Evolutionary conservation across 2,329 filamentous ascomycete species (phyloP).

Genomic region (Blastomyces silverae): DNA sequence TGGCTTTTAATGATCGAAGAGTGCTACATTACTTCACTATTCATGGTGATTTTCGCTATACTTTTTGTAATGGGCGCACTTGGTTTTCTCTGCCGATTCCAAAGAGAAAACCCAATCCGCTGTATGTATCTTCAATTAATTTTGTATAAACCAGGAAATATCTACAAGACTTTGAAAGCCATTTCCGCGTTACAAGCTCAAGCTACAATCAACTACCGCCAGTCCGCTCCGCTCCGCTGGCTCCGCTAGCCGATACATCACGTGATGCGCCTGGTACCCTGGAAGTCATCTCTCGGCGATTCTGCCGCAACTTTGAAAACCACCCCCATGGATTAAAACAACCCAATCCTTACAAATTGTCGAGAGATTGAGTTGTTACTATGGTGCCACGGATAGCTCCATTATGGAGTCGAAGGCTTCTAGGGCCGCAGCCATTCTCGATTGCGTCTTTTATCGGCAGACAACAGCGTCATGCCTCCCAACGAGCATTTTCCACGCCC

Average conservation of each 20-base stretch:
- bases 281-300: background rate
- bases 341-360: background rate
- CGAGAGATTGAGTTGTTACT: conserved; percentile 8
- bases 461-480: conserved; percentile 24
- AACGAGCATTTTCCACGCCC: conserved; percentile 33
- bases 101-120: too few species aligned
- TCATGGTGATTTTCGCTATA: too few species aligned
- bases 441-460: conserved; percentile 15
- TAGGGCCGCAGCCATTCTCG: conserved; percentile 19
- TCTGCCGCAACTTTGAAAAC: background rate
- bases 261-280: background rate
- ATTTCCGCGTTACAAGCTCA: too few species aligned
- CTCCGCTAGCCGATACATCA: background rate
- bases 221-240: too few species aligned
- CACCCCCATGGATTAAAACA: background rate
- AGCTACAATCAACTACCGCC: too few species aligned
- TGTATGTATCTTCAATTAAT: too few species aligned
- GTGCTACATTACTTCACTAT: too few species aligned
- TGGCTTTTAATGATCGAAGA: too few species aligned
- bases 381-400: conserved; percentile 30
- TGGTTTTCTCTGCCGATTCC: too few species aligned
- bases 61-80: too few species aligned
- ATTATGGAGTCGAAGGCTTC: conserved; percentile 25
- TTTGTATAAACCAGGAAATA: too few species aligned
- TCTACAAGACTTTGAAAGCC: too few species aligned